phyloP scores from a whole-genome alignment of 2,329 filamentous ascomycete genomes.

The Apiospora pterosperma region DNA sequence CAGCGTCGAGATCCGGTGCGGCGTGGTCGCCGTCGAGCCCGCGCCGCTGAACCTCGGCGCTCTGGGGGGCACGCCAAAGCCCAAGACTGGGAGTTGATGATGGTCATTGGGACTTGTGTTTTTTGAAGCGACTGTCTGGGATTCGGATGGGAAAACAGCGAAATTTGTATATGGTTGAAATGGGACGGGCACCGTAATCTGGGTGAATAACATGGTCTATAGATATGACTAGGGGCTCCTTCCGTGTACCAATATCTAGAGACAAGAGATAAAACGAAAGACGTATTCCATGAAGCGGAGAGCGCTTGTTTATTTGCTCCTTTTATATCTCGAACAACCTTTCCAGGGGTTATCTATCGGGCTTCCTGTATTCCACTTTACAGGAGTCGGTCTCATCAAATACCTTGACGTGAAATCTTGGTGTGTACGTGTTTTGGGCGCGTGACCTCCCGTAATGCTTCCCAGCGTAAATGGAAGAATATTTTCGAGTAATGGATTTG shows the following conservation, averaged over 20 bases:
- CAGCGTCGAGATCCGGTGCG: conserved; percentile 33
- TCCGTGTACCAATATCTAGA: background rate
- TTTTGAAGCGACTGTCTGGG: background rate
- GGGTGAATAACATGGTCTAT: background rate
- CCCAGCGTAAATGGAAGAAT: too few relatives aligned
- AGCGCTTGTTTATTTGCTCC: background rate
- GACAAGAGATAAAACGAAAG: background rate
- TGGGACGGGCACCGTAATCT: background rate
- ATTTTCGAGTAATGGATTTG: too few relatives aligned
- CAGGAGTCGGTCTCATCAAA: too few relatives aligned
- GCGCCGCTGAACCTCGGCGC: conserved; percentile 20
- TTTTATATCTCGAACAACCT: too few relatives aligned
- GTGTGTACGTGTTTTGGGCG: too few relatives aligned
- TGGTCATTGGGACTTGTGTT: background rate
- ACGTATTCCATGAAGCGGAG: background rate
- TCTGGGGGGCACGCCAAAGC: background rate
- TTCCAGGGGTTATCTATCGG: too few relatives aligned
- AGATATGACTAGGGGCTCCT: background rate
- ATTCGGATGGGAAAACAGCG: background rate
- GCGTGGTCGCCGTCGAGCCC: conserved; percentile 22
- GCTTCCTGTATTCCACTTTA: too few relatives aligned
- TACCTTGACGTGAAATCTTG: too few relatives aligned
- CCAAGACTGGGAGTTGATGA: background rate
- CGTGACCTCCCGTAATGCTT: too few relatives aligned
- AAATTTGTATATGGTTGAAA: background rate